phyloP scores from a whole-genome alignment of 2,329 filamentous ascomycete genomes.

The Orbilia blumenaviensis region DNA sequence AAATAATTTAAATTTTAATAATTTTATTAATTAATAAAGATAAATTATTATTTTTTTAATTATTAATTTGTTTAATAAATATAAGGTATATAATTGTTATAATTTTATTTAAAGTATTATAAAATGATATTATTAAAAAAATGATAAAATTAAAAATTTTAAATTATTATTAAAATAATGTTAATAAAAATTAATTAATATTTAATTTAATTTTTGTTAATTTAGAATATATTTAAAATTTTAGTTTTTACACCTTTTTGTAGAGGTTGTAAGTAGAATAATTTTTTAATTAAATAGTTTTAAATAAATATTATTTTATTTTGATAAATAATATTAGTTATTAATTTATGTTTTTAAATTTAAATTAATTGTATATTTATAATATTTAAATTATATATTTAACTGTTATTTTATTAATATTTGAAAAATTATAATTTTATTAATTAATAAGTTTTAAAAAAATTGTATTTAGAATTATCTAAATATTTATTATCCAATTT shows the following conservation, averaged over 20 bases:
- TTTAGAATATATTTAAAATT: not conserved
- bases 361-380: not conserved
- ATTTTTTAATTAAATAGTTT: not conserved
- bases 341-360: not conserved
- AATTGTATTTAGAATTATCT: not conserved
- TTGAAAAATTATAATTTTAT: not conserved
- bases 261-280: not conserved
- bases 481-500: not conserved
- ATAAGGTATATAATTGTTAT: not conserved
- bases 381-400: not conserved
- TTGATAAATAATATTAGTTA: not conserved
- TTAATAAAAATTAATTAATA: not conserved
- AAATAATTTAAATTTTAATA: not conserved
- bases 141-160: not conserved
- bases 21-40: not conserved
- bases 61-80: not conserved
- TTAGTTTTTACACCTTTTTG: not conserved
- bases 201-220: constrained; percentile 3
- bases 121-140: constrained; percentile 8
- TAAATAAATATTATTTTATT: constrained; percentile 5
- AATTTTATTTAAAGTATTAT: not conserved
- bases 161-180: not conserved
- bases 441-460: not conserved
- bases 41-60: constrained; percentile 8
- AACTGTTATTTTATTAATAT: not conserved